These are phyloP conservation scores for Phytophthora brassicae DNA, from an alignment of 352 stramenopile genomes.

Conservation along the genomic window DNA sequence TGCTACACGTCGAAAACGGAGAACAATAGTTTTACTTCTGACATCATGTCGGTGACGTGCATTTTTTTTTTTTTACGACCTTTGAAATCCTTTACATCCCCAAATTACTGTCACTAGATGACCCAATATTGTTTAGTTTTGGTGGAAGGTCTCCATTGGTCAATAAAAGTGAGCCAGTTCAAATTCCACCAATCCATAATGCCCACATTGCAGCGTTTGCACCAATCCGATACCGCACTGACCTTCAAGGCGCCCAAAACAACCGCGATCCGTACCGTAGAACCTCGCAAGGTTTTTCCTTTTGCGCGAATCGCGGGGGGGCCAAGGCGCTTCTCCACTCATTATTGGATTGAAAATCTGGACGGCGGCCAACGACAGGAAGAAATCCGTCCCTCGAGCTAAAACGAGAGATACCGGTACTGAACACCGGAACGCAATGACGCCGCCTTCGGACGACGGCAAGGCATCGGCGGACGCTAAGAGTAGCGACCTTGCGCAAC, in stretches of 20 bases:
- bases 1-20: no score
- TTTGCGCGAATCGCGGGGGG: slow-evolving; percentile 42
- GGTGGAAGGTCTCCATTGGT: not conserved
- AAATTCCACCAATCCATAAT: slow-evolving; percentile 50
- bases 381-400: slow-evolving; percentile 47
- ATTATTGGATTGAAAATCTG: slow-evolving; percentile 71
- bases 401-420: slow-evolving; percentile 8
- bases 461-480: slow-evolving; percentile 23
- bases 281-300: slow-evolving; percentile 35
- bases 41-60: no score
- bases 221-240: slow-evolving; percentile 26
- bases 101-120: not conserved
- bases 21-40: no score
- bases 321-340: slow-evolving; percentile 29
- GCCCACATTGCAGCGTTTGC: slow-evolving; percentile 17
- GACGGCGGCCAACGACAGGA: slow-evolving; percentile 58
- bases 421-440: slow-evolving; percentile 23
- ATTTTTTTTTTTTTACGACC: no score
- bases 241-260: slow-evolving; percentile 6
- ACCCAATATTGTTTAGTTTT: not conserved
- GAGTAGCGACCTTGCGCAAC: slow-evolving; percentile 23
- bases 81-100: not conserved
- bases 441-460: slow-evolving; percentile 32
- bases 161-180: slow-evolving; percentile 25
- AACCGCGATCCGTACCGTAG: not conserved